Conservation (phyloP, 2,329 filamentous ascomycete genomes). For the Colletotrichum magnum region DNA sequence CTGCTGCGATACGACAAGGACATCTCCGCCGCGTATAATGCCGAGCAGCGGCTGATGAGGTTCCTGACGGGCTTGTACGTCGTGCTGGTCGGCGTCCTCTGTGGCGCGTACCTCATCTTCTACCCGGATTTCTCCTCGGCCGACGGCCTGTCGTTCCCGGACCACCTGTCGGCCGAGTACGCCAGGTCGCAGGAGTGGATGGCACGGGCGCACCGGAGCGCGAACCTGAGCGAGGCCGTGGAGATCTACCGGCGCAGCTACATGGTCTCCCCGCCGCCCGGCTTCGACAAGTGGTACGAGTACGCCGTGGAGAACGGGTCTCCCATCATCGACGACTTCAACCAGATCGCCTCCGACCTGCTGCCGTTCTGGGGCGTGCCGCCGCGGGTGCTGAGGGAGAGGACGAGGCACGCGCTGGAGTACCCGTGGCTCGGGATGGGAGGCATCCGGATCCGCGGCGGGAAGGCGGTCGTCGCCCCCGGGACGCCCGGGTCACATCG, state of each 20-base stretch:
- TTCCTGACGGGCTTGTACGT: conserved; percentile 36
- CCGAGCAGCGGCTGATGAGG: conserved; percentile 23
- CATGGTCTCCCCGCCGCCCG: conserved; percentile 78
- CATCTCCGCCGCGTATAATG: conserved; percentile 17
- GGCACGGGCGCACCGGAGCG: conserved; percentile 42
- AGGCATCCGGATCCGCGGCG: conserved; percentile 70
- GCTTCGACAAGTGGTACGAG: conserved; percentile 86
- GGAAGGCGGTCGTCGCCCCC: conserved; percentile 62
- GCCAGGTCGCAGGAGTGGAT: conserved; percentile 41
- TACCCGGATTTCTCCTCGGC: conserved; percentile 20
- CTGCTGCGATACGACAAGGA: conserved; percentile 38
- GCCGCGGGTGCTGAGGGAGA: conserved; percentile 74
- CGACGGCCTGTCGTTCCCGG: conserved; percentile 22
- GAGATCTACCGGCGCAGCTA: conserved; percentile 60
- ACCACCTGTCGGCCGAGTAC: conserved; percentile 29
- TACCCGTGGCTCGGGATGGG: conserved; percentile 54
- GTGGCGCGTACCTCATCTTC: conserved; percentile 35
- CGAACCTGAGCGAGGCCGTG: conserved; percentile 50
- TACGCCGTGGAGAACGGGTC: conserved; percentile 77
- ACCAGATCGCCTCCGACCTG: conserved; percentile 80
- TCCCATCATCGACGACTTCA: conserved; percentile 81
- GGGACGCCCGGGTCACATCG: conserved; percentile 50
- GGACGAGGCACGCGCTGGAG: conserved; percentile 53
- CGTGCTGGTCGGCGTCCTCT: conserved; percentile 34
- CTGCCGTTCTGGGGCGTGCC: conserved; percentile 82